Evolutionary conservation across 1,284 basidiomycete genomes (phyloP), one percentile per base, ranked within the genome.

Genomic region (Lentinus polychrous): DNA sequence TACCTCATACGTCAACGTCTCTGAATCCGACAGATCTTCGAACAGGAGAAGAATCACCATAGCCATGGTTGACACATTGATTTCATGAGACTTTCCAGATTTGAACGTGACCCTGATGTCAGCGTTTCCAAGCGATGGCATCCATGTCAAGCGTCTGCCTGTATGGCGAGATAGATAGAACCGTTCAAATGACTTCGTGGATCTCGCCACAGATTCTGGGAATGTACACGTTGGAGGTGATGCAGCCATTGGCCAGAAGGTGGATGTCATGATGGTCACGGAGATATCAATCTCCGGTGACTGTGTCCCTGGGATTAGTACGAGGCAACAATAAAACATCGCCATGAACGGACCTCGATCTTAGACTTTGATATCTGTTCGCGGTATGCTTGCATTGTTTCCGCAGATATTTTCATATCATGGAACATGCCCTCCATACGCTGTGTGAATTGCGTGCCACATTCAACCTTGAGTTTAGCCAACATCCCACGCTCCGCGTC

Each of bases 361-460:
- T 70, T 71, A 12, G 72, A 74, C 51, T 75, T 78, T 36, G 71
- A 67, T 22, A 86, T 60, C 58, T 86, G 73, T 18, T 71, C 72
- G 46, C 76, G 76, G 66, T 93, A 99, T 3, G 78, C 79, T 45
- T 78, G 73, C 74, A 88, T 91, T 7, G 83, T 85, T 49, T 99
- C 96, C 22, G 75, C 71, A 15, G 91, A 95, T 34, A 96, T 68
- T 60, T 86, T 91, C 83, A 99, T 95, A 64, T 99, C 96, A 58
- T 94, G 83, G 75, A 99, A 95, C 96, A 99, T 99, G 48, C 96
- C 95, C 66, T 99, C 95, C 56, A 99, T 74, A 65, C 96, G 96
- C 67, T 97, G 93, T 0, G 96, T 98, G 64, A 98, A 99, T 61
- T 95, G 92, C 61, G 90, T 91, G 7, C 96, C 96, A 60, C 90